Percentiles rank a stretch among this genome's conserved stretches.
Conservation (phyloP, 1,139 yeast species). For the Candida dubliniensis region DNA sequence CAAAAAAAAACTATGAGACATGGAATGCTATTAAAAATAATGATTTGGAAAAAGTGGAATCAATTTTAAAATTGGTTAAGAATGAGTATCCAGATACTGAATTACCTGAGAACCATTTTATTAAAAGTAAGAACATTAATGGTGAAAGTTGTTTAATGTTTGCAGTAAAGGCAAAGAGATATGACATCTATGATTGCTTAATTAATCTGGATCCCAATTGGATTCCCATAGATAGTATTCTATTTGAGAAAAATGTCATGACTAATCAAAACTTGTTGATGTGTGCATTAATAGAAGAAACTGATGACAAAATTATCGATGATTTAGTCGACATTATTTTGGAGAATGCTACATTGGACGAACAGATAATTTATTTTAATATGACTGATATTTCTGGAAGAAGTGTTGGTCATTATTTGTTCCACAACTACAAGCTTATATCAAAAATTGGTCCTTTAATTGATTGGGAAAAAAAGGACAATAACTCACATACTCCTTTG, state of each 20-base stretch:
- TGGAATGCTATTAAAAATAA: constrained; percentile 53
- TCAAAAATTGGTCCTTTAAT: constrained; percentile 55
- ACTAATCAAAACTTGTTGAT: constrained; percentile 55
- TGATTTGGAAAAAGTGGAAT: constrained; percentile 22
- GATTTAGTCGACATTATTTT: constrained; percentile 50
- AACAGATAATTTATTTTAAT: constrained; percentile 52
- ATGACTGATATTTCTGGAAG: constrained; percentile 52
- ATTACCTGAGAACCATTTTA: constrained; percentile 39
- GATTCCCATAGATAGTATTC: constrained; percentile 64
- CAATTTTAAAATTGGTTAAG: constrained; percentile 22
- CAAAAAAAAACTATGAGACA: constrained; percentile 50
- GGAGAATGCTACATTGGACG: constrained; percentile 42
- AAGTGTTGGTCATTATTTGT: constrained; percentile 72
- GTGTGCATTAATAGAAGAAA: constrained; percentile 60
- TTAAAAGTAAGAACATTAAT: constrained; percentile 51
- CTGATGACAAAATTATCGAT: constrained; percentile 41
- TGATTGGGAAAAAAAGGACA: constrained; percentile 72
- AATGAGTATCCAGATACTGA: constrained; percentile 19
- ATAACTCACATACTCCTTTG: constrained; percentile 74
- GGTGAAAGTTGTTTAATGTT: constrained; percentile 71
- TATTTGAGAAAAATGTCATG: constrained; percentile 58
- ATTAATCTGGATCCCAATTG: constrained; percentile 43
- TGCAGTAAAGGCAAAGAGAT: constrained; percentile 48
- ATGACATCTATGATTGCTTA: constrained; percentile 47
- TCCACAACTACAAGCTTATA: constrained; percentile 57